Conservation (phyloP, 1,139 yeast species). For the Pichia sp. region DNA sequence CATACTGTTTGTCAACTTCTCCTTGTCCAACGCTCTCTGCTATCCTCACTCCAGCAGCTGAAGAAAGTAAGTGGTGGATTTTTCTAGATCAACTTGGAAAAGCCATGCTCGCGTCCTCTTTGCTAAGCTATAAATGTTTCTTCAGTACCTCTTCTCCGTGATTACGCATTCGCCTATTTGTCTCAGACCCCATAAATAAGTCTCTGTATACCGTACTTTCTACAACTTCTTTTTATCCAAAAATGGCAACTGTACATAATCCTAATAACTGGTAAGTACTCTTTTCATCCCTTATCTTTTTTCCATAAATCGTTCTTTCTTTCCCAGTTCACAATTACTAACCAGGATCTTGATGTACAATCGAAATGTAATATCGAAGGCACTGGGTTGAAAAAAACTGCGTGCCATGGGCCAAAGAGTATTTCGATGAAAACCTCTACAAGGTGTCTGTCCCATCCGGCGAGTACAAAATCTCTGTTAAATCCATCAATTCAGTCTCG, state of each 20-base stretch:
- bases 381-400: constrained; percentile 85
- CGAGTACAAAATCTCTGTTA: constrained; percentile 36
- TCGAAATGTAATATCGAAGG: constrained; percentile 35
- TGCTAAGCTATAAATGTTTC: neutral
- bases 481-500: constrained; percentile 42
- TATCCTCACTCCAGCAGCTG: neutral
- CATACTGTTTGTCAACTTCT: constrained; percentile 12
- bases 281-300: neutral
- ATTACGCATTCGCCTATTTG: neutral
- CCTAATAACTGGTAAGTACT: constrained; percentile 72
- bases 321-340: neutral
- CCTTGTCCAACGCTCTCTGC: neutral
- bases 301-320: neutral
- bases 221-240: too few species aligned
- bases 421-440: constrained; percentile 45
- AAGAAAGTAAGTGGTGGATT: constrained; percentile 13
- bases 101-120: neutral
- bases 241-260: constrained; percentile 67
- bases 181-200: neutral
- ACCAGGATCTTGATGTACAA: neutral
- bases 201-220: too few species aligned
- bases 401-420: constrained; percentile 66
- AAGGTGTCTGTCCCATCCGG: constrained; percentile 33
- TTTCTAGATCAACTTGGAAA: constrained; percentile 18
- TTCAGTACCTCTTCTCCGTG: neutral